Percentiles rank a stretch among this genome's conserved stretches.
Conservation (phyloP, 2,329 filamentous ascomycete species). For the Penicillium sp. region DNA sequence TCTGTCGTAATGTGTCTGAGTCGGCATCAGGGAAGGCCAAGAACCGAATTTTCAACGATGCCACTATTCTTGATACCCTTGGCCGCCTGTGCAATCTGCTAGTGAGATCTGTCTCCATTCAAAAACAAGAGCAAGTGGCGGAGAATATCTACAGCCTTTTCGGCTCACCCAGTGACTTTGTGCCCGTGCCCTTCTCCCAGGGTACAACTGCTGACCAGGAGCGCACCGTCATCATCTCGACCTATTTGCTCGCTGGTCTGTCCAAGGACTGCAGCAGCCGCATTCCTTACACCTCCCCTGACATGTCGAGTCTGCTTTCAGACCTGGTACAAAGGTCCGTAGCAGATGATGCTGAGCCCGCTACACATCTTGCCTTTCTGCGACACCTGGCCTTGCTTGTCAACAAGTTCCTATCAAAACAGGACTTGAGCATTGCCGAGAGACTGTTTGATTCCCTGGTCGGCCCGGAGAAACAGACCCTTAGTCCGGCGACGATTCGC, state of each 20-base stretch:
- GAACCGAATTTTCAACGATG: constrained; percentile 48
- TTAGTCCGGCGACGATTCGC: constrained; percentile 47
- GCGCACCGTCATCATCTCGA: constrained; percentile 55
- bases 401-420: constrained; percentile 43
- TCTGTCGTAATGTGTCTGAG: constrained; percentile 41
- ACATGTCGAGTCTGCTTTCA: constrained; percentile 36
- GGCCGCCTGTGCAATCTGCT: constrained; percentile 61
- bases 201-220: constrained; percentile 35
- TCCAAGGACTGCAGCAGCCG: constrained; percentile 35
- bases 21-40: constrained; percentile 34
- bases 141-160: constrained; percentile 57
- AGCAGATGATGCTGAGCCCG: constrained; percentile 27
- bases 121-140: constrained; percentile 53
- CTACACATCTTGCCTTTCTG: constrained; percentile 42
- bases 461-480: constrained; percentile 20
- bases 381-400: constrained; percentile 43
- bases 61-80: constrained; percentile 56
- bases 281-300: constrained; percentile 32
- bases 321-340: constrained; percentile 37
- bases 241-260: constrained; percentile 56
- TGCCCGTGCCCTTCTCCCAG: constrained; percentile 35
- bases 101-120: constrained; percentile 52
- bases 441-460: constrained; percentile 35
- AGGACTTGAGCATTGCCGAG: constrained; percentile 32
- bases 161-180: constrained; percentile 33